phyloP scores from a whole-genome alignment of 116 monocot species.

The Dioscorea cayenensis region DNA sequence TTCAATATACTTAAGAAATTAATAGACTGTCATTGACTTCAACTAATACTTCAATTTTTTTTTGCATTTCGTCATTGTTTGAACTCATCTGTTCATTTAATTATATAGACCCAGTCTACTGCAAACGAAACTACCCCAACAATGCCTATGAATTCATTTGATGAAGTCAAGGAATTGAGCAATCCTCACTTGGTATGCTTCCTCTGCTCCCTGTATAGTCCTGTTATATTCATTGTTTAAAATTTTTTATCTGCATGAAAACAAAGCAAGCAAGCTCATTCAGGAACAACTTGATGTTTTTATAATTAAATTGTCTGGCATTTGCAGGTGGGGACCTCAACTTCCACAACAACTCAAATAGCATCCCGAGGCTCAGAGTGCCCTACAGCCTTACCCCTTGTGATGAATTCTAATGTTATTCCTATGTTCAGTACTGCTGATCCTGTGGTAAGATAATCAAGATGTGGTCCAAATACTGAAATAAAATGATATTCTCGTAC shows the following conservation, averaged over 20 bases:
- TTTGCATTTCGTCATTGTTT: background rate
- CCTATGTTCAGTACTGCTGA: background rate
- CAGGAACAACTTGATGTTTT: background rate
- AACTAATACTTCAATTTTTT: background rate
- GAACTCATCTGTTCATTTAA: conserved; percentile 3
- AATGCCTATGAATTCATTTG: background rate
- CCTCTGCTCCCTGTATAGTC: background rate
- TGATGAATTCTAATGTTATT: background rate
- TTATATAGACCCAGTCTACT: conserved; percentile 5
- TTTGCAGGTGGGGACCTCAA: background rate
- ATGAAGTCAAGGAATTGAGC: background rate
- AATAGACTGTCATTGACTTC: background rate
- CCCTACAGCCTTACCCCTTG: background rate
- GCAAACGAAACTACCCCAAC: conserved; percentile 3
- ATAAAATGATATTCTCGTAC: background rate
- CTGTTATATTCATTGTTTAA: background rate
- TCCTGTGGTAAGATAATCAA: background rate
- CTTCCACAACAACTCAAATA: background rate
- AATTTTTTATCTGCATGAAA: background rate
- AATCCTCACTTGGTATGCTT: background rate
- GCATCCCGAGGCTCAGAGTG: background rate
- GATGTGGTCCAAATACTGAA: background rate
- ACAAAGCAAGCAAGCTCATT: background rate
- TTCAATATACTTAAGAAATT: conserved; percentile 10
- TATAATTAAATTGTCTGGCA: background rate